Evolutionary conservation across 345 rosid genomes (phyloP), one percentile per base, ranked within the genome.

Genomic region (Citrus medica): DNA sequence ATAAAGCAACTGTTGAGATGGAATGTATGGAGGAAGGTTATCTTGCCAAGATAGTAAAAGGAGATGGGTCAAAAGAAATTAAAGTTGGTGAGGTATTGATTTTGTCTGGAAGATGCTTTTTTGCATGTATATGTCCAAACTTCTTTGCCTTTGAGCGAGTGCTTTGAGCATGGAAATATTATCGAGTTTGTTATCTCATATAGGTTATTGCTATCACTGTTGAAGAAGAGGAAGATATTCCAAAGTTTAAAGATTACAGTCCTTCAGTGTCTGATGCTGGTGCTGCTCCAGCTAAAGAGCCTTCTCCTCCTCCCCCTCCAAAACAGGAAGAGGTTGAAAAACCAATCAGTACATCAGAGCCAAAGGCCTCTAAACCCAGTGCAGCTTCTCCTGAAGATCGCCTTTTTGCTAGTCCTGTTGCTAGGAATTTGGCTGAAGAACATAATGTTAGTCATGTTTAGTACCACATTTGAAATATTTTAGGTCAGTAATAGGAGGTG

Each of bases 1-100:
- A 95, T 79, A 95, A 95, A 86, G 97, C 98, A 67, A 95, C 99
- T 3, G 97, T 93, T 51, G 97, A 95, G 89, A 90, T 95, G 99
- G 99, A 95, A 86, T 91, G 98, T 86, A 95, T 95, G 99, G 99
- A 95, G 81, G 99, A 95, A 78, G 99, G 99, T 61, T 96, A 81
- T 78, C 98, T 96, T 70, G 98, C 98, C 76, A 96, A 91, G 91
- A 96, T 96, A 80, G 46, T 94, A 79, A 87, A 90, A 79, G 93
- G 86, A 66, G 99, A 94, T 27, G 99, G 97, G n/a, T 74, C 97
- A 55, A 94, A 91, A 84, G 97, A 89, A 85, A 92, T 96, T 80
- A 84, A 96, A 91, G 97, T 96, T 78, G 97, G 98, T 14, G 97
- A 96, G 97, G 98, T 95, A 91, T 67, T 78, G 74, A 61, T 42